Conservation (phyloP, 345 rosid genomes). For the Salix dunnii region DNA sequence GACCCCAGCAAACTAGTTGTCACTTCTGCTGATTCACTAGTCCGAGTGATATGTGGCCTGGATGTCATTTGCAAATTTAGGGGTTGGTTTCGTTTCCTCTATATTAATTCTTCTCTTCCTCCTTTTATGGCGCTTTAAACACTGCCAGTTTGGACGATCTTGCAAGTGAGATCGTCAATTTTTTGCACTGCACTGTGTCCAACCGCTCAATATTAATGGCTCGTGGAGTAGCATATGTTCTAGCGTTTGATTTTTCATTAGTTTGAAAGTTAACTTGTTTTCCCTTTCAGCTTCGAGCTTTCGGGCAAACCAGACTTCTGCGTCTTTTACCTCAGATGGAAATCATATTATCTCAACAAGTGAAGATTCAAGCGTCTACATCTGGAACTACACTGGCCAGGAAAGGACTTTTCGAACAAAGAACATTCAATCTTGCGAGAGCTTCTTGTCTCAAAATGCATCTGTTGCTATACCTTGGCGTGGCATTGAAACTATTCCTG, state of each 20-base stretch:
- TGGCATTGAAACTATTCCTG: slow-evolving; percentile 33
- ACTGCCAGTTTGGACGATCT: not conserved
- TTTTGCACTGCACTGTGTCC: not conserved
- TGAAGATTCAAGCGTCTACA: slow-evolving; percentile 59
- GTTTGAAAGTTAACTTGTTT: not conserved
- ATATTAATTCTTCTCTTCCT: not conserved
- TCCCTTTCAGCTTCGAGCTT: slow-evolving; percentile 44
- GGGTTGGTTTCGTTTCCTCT: slow-evolving; percentile 35
- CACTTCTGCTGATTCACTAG: slow-evolving; percentile 70
- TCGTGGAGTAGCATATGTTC: not conserved
- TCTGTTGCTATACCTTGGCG: slow-evolving; percentile 72
- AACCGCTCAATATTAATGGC: not conserved
- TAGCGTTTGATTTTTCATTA: not conserved
- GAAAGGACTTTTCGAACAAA: slow-evolving; percentile 39
- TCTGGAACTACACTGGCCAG: slow-evolving; percentile 56
- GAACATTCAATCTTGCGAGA: slow-evolving; percentile 50
- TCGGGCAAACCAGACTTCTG: slow-evolving; percentile 49
- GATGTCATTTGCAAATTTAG: slow-evolving; percentile 59
- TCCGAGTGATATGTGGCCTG: slow-evolving; percentile 42
- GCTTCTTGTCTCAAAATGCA: slow-evolving; percentile 53
- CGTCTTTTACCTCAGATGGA: slow-evolving; percentile 70
- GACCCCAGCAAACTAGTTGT: slow-evolving; percentile 64
- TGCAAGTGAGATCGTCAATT: not conserved
- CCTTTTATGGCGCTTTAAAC: not conserved
- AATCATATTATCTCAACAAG: slow-evolving; percentile 63